A percentile compares a stretch with the other conserved stretches of the same genome.
Conservation (phyloP, 1,284 basidiomycete genomes). For the Cutaneotrichosporon mucoides region DNA sequence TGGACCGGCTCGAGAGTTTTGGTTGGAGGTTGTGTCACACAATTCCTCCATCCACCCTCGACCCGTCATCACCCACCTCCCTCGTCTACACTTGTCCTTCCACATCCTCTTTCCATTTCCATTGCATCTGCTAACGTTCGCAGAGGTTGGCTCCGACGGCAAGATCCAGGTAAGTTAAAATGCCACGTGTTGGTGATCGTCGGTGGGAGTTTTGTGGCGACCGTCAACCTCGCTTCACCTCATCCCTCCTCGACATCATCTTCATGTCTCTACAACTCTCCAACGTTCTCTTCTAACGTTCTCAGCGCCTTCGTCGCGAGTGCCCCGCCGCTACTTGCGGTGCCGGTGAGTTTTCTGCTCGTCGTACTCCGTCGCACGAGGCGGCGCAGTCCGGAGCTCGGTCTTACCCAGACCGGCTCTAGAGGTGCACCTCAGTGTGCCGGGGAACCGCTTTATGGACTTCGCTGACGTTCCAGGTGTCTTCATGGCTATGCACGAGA, state of each 20-base stretch:
- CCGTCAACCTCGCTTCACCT: too few species aligned
- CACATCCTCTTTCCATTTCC: constrained; percentile 78
- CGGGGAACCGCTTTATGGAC: background rate
- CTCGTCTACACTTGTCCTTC: constrained; percentile 72
- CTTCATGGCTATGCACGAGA: constrained; percentile 95
- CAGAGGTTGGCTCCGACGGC: constrained; percentile 86
- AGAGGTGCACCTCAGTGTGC: background rate
- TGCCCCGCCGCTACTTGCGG: constrained; percentile 74
- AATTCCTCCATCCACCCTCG: too few species aligned
- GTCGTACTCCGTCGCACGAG: background rate
- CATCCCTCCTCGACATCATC: too few species aligned
- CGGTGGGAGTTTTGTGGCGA: too few species aligned
- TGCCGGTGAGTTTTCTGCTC: constrained; percentile 59
- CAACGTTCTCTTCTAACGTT: too few species aligned
- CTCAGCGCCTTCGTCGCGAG: constrained; percentile 88
- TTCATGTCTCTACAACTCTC: too few species aligned
- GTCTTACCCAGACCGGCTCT: too few species aligned
- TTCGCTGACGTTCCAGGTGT: constrained; percentile 36
- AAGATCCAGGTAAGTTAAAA: constrained; percentile 63
- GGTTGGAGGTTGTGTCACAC: too few species aligned
- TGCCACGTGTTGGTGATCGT: too few species aligned
- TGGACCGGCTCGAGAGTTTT: background rate
- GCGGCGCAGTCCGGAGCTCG: too few species aligned
- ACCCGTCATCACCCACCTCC: too few species aligned
- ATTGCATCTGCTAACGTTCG: constrained; percentile 64